Evolutionary conservation across 2,329 filamentous ascomycete genomes (phyloP).

Genomic region (Davidsoniella eucalypti): DNA sequence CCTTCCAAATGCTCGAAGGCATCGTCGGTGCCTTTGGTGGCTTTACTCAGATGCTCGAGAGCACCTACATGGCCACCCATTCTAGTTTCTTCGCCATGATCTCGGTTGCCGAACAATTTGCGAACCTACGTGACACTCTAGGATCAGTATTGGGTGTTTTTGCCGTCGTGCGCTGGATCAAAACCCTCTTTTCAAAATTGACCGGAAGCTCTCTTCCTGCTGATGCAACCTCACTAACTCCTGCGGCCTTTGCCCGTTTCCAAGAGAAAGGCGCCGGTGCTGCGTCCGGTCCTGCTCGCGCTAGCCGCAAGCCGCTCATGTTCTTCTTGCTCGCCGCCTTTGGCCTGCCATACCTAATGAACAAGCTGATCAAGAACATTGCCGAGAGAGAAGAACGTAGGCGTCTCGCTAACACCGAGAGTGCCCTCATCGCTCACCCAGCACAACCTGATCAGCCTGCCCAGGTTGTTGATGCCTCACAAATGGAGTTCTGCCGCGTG

Average conservation of each 20-base stretch:
- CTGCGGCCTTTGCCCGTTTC: conserved; percentile 80
- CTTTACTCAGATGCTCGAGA: conserved; percentile 98
- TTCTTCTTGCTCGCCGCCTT: conserved; percentile 93
- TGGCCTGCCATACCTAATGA: conserved; percentile 90
- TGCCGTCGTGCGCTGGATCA: conserved; percentile 86
- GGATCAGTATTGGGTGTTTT: conserved; percentile 92
- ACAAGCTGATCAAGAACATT: conserved; percentile 78
- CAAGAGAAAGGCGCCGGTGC: conserved; percentile 49
- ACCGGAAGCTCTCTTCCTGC: conserved; percentile 83
- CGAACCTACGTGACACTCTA: conserved; percentile 79
- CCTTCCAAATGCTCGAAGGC: conserved; percentile 96
- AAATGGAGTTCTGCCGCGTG: conserved; percentile 91
- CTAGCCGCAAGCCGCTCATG: conserved; percentile 86
- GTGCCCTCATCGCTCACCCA: conserved; percentile 24
- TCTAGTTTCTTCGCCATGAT: conserved; percentile 99
- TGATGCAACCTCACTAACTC: conserved; percentile 72
- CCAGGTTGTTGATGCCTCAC: conserved; percentile 60
- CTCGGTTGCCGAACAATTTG: conserved; percentile 92
- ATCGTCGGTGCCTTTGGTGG: conserved; percentile 93
- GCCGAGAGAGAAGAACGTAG: conserved; percentile 59
- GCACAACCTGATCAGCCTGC: conserved; percentile 31
- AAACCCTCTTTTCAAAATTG: conserved; percentile 77
- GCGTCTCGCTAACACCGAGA: conserved; percentile 29
- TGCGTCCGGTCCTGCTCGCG: conserved; percentile 46
- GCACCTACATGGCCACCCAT: conserved; percentile 98